These are phyloP conservation scores for Tremella fuciformis DNA, from an alignment of 768 basidiomycete species.

Conservation along the genomic window DNA sequence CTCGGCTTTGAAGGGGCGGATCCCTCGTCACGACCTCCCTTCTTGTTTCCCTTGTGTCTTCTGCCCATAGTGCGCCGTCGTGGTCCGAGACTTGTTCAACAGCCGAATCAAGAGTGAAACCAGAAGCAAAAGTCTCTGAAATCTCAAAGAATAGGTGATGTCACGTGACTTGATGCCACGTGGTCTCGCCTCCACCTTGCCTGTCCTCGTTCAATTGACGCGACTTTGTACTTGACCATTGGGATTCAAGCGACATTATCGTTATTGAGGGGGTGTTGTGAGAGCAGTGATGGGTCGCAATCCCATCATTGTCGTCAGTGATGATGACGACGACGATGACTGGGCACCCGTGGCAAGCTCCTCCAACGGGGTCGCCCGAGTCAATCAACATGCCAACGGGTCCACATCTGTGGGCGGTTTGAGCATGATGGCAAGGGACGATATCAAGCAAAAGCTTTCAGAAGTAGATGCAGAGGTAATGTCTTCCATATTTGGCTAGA, in stretches of 20 bases:
- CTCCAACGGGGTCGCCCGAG: not conserved
- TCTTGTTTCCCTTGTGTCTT: not conserved
- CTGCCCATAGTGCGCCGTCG: not conserved
- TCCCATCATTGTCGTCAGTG: conserved; percentile 21
- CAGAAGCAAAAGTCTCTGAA: too few relatives aligned
- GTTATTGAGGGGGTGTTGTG: too few relatives aligned
- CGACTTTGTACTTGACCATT: too few relatives aligned
- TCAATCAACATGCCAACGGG: not conserved
- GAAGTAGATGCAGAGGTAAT: conserved; percentile 43
- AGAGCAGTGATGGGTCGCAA: not conserved
- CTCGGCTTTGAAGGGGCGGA: not conserved
- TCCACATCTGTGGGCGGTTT: not conserved
- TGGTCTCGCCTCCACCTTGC: conserved; percentile 8
- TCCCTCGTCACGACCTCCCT: conserved; percentile 8
- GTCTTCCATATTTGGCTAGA: not conserved
- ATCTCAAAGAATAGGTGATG: too few relatives aligned
- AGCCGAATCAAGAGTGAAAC: too few relatives aligned
- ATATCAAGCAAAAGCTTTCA: conserved; percentile 19
- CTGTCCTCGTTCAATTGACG: not conserved
- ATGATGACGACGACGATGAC: conserved; percentile 16
- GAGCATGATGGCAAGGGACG: conserved; percentile 21
- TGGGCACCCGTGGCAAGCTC: too few relatives aligned
- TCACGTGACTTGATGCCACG: too few relatives aligned
- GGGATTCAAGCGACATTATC: too few relatives aligned
- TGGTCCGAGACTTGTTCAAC: too few relatives aligned